These are phyloP conservation scores for Batrachochytrium dendrobatidis DNA, from an alignment of 371 early-diverging fungal species.

Conservation along the genomic window DNA sequence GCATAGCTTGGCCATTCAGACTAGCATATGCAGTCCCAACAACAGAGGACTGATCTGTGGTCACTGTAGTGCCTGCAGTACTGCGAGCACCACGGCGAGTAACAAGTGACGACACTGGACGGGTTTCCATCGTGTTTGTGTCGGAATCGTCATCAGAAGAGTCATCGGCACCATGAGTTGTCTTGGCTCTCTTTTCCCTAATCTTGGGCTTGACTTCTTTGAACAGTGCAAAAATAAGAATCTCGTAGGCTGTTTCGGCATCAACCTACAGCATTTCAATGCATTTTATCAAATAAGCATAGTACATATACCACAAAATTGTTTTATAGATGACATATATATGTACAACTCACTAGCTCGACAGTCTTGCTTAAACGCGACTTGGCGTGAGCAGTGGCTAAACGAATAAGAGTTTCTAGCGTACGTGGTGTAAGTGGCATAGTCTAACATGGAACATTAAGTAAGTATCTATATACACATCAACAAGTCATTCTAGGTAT, in stretches of 20 bases:
- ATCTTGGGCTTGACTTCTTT: slow-evolving; percentile 73
- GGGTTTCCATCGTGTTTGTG: neutral
- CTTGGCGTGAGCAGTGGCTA: slow-evolving; percentile 98
- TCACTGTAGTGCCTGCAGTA: too few relatives aligned
- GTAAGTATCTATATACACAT: too few relatives aligned
- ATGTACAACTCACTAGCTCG: slow-evolving; percentile 35
- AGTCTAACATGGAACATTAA: slow-evolving; percentile 1
- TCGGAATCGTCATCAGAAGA: slow-evolving; percentile 13
- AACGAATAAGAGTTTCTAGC: slow-evolving; percentile 97
- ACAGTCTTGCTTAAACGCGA: slow-evolving; percentile 77
- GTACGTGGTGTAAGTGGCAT: slow-evolving; percentile 96
- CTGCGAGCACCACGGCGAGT: too few relatives aligned
- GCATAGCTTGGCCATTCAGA: too few relatives aligned
- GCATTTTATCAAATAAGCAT: neutral
- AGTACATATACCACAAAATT: slow-evolving; percentile 1
- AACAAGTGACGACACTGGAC: neutral
- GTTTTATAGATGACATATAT: too few relatives aligned
- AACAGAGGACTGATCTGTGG: too few relatives aligned
- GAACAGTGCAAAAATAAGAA: slow-evolving; percentile 87
- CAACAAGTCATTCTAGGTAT: neutral
- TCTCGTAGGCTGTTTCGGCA: slow-evolving; percentile 74
- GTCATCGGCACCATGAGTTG: slow-evolving; percentile 21
- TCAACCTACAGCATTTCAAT: slow-evolving; percentile 46
- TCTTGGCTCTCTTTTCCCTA: slow-evolving; percentile 30
- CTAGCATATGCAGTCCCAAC: too few relatives aligned